phyloP scores from a whole-genome alignment of 192 early-diverging fungal genomes.

The Linnemannia zychae region DNA sequence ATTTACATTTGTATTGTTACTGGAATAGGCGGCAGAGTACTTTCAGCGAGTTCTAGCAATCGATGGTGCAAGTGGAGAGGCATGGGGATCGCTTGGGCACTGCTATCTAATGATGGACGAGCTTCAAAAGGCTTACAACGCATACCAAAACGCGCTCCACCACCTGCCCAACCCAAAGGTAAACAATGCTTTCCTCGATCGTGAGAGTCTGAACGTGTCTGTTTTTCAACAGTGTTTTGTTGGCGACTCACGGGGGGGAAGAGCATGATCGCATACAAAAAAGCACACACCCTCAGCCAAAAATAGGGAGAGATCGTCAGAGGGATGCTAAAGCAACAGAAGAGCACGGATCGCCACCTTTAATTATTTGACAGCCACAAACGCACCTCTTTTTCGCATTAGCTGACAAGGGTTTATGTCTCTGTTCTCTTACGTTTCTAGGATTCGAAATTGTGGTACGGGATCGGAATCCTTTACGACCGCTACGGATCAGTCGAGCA shows the following conservation, averaged over 20 bases:
- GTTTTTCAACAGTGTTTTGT: neutral
- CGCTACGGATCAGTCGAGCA: conserved; percentile 95
- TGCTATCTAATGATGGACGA: conserved; percentile 97
- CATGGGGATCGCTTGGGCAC: conserved; percentile 94
- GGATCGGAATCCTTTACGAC: conserved; percentile 98
- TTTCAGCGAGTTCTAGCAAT: conserved; percentile 90
- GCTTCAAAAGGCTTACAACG: conserved; percentile 90
- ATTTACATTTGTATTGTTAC: neutral
- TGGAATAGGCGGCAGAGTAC: conserved; percentile 86
- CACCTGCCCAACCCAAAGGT: conserved; percentile 91
- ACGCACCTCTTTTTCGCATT: neutral
- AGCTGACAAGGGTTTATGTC: neutral
- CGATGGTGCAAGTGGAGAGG: conserved; percentile 88
- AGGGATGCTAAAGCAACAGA: neutral
- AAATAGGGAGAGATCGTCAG: conserved; percentile 9
- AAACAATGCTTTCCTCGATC: neutral
- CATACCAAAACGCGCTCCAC: conserved; percentile 97
- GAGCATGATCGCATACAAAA: neutral
- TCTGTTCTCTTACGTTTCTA: conserved; percentile 33
- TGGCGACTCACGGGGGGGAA: neutral
- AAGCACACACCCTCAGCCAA: neutral
- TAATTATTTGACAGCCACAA: neutral
- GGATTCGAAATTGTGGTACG: conserved; percentile 99
- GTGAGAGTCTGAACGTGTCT: neutral
- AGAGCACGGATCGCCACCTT: neutral